phyloP scores from a whole-genome alignment of 192 early-diverging fungal genomes.

The Rhizophagus sp. region DNA sequence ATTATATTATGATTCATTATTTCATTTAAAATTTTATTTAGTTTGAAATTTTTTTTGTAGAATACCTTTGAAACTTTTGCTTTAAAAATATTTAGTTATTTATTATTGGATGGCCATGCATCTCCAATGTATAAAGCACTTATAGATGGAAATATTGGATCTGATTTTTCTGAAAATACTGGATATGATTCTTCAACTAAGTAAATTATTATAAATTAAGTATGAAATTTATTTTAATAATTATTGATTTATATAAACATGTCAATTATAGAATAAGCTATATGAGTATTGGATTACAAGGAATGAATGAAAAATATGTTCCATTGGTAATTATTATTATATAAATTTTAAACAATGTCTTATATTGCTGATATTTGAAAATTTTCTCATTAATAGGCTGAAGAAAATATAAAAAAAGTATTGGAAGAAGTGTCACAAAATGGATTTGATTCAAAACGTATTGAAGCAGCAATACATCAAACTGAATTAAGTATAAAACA shows the following conservation, averaged over 20 bases:
- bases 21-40: neutral
- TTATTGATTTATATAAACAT: neutral
- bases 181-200: conserved; percentile 81
- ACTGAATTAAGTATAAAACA: conserved; percentile 90
- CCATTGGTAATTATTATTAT: conserved; percentile 39
- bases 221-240: neutral
- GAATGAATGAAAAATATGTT: conserved; percentile 71
- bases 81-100: conserved; percentile 72
- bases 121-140: conserved; percentile 93
- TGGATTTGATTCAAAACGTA: conserved; percentile 77
- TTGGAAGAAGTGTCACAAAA: conserved; percentile 63
- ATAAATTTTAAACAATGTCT: neutral
- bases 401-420: conserved; percentile 69
- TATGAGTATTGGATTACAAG: conserved; percentile 89
- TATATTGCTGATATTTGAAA: neutral
- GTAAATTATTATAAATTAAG: conserved; percentile 31
- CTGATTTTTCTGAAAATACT: conserved; percentile 87
- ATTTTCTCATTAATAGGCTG: conserved; percentile 43
- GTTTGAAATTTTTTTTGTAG: conserved; percentile 37
- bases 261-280: conserved; percentile 44
- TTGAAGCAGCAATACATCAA: conserved; percentile 85
- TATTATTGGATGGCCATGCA: conserved; percentile 85
- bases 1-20: neutral
- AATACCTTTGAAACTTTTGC: conserved; percentile 85
- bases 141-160: conserved; percentile 86